Base-by-base conservation (phyloP, 805 yeast genomes). In the Wickerhamomyces xylosicus region DNA sequence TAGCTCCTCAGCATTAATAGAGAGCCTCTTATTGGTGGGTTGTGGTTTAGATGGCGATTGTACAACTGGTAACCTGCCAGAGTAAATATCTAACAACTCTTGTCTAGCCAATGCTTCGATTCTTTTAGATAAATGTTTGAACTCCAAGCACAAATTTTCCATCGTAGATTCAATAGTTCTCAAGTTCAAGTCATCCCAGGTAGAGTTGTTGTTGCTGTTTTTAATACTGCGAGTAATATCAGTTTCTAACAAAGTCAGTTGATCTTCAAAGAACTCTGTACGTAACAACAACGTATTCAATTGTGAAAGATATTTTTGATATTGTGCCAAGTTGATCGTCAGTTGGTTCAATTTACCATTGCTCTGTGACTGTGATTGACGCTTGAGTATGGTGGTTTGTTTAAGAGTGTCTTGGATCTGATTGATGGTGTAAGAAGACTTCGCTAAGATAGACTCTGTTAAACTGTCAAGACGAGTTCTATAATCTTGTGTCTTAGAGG, bases 91-190 rank as follows among this genome's bases (percentile, higher is more conserved):
- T 38, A 41, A 16, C 34, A 16, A 8, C 35, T 36, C 39, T 4
- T 43, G 45, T 6, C 33, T 32, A 0, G 46, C 34, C 6, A 48
- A 17, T 3, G 33, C 29, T 9, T 44, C 48, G 14, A 53, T 36
- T 37, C 48, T 49, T 15, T 47, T 48, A 15, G 45, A 45, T 15
- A 68, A 40, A 39, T 62, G 64, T 15, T 56, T 52, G 41, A 57
- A 68, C 43, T 69, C 74, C 35, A 63, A 47, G 28, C 57, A 56
- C 18, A 69, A 38, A 42, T 69, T 69, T 17, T 67, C 71, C 34
- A 66, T 50, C 3, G 72, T 69, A 2, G 72, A 67, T 37, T 66
- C 69, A 0, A 66, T 61, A 4, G 71, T 65, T 53, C 63, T 58
- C 69, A 69, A 64, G 40, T 66, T 65, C 22, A 66, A 47, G 32